phyloP scores from a whole-genome alignment of 306 rosid species.

The Quercus gilva region DNA sequence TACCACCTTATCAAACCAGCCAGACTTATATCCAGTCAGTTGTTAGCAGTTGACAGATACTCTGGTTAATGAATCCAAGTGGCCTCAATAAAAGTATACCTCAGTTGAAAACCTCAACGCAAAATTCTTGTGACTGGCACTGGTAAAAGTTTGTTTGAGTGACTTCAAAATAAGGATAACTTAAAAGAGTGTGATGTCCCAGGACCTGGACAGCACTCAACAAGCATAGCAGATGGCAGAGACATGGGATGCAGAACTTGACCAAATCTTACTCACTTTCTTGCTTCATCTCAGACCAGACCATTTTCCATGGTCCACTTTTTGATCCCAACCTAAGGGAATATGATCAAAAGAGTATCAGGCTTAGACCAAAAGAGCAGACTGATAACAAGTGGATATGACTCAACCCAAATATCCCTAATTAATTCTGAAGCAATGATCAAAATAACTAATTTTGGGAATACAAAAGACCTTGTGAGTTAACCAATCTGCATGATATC shows the following conservation, averaged over 20 bases:
- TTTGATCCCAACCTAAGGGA: conserved; percentile 62
- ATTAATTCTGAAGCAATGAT: background rate
- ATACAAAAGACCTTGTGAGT: background rate
- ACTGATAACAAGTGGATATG: background rate
- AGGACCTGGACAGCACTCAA: conserved; percentile 5
- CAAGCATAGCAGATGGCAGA: conserved; percentile 5
- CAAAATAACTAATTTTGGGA: background rate
- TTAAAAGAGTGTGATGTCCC: conserved; percentile 8
- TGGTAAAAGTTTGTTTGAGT: background rate
- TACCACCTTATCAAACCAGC: background rate
- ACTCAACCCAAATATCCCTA: background rate
- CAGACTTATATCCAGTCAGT: background rate
- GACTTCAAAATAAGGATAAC: conserved; percentile 6
- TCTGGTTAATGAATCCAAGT: background rate
- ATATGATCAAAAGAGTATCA: background rate
- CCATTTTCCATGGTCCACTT: conserved; percentile 76
- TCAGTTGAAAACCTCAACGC: background rate
- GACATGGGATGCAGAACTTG: conserved; percentile 1
- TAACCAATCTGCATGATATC: background rate
- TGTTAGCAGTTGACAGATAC: background rate
- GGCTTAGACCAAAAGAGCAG: background rate
- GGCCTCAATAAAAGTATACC: background rate
- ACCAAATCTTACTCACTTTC: conserved; percentile 35
- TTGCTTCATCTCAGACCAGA: conserved; percentile 53
- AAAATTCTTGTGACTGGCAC: conserved; percentile 7